A percentile compares a stretch with the other conserved stretches of the same genome.
phyloP scores from a whole-genome alignment of 129 eudicot species.

The Flaveria brownii region DNA sequence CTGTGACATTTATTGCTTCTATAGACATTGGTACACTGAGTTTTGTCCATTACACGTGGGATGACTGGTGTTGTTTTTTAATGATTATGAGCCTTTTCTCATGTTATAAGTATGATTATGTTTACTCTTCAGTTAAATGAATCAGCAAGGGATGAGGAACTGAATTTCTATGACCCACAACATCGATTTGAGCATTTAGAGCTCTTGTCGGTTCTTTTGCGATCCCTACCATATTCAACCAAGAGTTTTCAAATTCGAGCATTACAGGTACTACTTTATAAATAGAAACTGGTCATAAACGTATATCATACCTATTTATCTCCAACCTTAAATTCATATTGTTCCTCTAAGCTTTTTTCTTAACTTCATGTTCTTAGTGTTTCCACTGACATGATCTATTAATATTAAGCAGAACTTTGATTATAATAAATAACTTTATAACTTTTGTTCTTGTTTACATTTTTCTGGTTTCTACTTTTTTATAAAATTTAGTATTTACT shows the following conservation, averaged over 20 bases:
- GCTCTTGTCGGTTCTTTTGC: constrained; percentile 76
- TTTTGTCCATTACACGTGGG: constrained; percentile 7
- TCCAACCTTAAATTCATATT: constrained; percentile 6
- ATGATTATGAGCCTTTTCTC: not conserved
- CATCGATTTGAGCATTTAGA: constrained; percentile 85
- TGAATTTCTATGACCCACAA: constrained; percentile 81
- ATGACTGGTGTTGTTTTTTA: not conserved
- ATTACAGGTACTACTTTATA: constrained; percentile 59
- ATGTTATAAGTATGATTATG: constrained; percentile 8
- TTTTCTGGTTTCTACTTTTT: constrained; percentile 10
- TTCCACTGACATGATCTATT: not conserved
- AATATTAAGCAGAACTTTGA: not conserved
- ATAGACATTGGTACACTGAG: not conserved
- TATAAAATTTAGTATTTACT: constrained; percentile 30
- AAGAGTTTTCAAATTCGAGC: constrained; percentile 68
- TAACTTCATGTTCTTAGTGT: not conserved
- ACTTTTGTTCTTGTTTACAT: constrained; percentile 2
- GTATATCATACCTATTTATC: constrained; percentile 12
- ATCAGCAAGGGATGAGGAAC: constrained; percentile 73
- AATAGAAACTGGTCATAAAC: constrained; percentile 4
- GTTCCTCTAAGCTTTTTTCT: not conserved
- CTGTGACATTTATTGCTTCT: not conserved
- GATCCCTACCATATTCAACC: constrained; percentile 78
- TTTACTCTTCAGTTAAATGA: constrained; percentile 59
- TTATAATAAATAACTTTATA: not conserved